Base-by-base conservation (phyloP, 139 green algal species). In the Eudorina sp. region DNA sequence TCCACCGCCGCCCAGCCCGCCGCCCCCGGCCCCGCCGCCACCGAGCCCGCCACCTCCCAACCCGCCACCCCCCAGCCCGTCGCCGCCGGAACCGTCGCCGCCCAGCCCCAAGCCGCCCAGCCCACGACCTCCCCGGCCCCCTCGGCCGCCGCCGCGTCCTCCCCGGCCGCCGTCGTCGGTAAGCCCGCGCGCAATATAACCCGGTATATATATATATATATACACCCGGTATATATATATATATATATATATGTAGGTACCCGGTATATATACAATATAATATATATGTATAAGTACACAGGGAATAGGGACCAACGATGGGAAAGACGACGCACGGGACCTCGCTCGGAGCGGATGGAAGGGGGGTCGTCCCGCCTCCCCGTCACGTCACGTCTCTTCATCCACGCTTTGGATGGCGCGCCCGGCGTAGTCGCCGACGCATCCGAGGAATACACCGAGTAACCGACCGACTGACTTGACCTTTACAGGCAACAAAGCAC, bases 11-110 rank as follows among this genome's bases (percentile, higher is more conserved):
- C 69, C 69, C 16, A 2, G 13, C 3, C 34, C 25, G 29, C 29
- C 64, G 64, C 64, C 64, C 64, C 64, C 64, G 34, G 25, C 64
- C 27, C 64, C 64, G 64, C 64, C 64, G 13, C 64, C 64, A 73
- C 64, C 27, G 4, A 73, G 29, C 55, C 55, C 55, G 18, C 29
- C 64, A 38, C 64, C 64, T 40, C 64, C 64, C 16, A 40, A 36
- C 25, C 64, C 64, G 34, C 64, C 64, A 43, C 64, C 64, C 3
- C 64, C 64, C 29, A 38, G 38, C 21, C 64, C 64, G 21, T 27
- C 64, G 21, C 64, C 64, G 5, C 64, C 64, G 29, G 18, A 38
- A 23, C 64, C 64, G 29, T 27, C 64, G 29, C 64, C 64, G 34
- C 64, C 64, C 64, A 41, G 34, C 11, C 64, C 64, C 3, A 23